Evolutionary conservation across 768 basidiomycete genomes (phyloP).

Genomic region (Plicaturopsis crispa): DNA sequence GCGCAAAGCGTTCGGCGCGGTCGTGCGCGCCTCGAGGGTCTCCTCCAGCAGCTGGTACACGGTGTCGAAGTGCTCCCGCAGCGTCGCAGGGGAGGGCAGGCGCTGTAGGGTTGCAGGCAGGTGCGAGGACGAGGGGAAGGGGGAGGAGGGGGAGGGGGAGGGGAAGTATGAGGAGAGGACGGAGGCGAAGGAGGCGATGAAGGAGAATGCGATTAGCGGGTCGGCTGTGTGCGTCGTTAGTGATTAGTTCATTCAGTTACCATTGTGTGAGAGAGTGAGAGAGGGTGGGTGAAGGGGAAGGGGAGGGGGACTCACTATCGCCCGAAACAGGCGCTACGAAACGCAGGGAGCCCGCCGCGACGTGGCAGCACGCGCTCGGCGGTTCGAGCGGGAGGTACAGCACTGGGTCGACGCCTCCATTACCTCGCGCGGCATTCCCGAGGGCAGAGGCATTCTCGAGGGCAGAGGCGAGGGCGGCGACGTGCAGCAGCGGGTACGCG

Average conservation of each 20-base stretch:
- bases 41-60: conserved; percentile 97
- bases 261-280: no score
- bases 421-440: no score
- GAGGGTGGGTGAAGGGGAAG: conserved; percentile 1
- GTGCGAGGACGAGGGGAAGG: conserved; percentile 79
- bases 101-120: conserved; percentile 84
- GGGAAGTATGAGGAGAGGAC: conserved; percentile 86
- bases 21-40: conserved; percentile 91
- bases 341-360: conserved; percentile 67
- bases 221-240: conserved; percentile 64
- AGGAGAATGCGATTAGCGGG: conserved; percentile 84
- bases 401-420: conserved; percentile 77
- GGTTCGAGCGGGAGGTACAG: conserved; percentile 49
- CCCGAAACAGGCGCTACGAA: conserved; percentile 78
- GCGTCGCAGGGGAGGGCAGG: conserved; percentile 55
- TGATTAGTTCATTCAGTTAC: no score
- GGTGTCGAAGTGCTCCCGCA: conserved; percentile 91
- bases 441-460: conserved; percentile 46
- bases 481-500: conserved; percentile 77
- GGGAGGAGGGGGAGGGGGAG: conserved; percentile 74
- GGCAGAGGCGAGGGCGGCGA: conserved; percentile 78
- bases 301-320: conserved; percentile 53
- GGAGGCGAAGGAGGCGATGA: conserved; percentile 78
- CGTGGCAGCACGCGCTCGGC: conserved; percentile 79
- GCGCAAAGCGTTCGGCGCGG: conserved; percentile 79